Evolutionary conservation across 768 basidiomycete species (phyloP).

Genomic region (Kwoniella botswanensis): DNA sequence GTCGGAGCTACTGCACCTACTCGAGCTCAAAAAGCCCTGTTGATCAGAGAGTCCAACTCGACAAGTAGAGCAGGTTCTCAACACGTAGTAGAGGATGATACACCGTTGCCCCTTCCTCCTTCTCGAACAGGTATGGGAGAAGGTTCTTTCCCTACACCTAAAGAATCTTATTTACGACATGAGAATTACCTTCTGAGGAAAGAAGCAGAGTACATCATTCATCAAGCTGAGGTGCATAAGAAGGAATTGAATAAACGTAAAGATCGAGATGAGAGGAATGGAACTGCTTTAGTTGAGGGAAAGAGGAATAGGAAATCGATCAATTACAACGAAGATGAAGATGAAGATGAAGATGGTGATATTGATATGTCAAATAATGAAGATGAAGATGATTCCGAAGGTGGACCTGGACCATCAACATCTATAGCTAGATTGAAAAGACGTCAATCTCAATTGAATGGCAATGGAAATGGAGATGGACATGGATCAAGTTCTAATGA

Average conservation of each 20-base stretch:
- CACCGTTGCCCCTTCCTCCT: slow-evolving; percentile 15
- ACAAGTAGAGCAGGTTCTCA: slow-evolving; percentile 18
- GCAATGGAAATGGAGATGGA: slow-evolving; percentile 6
- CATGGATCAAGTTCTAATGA: too few species aligned
- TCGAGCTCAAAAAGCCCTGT: slow-evolving; percentile 13
- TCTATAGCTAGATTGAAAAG: background rate
- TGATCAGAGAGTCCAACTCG: slow-evolving; percentile 3
- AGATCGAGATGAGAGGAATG: slow-evolving; percentile 12
- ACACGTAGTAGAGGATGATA: slow-evolving; percentile 31
- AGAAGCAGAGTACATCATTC: slow-evolving; percentile 22
- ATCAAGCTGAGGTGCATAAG: slow-evolving; percentile 6
- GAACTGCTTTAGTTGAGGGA: background rate
- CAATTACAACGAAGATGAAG: slow-evolving; percentile 8
- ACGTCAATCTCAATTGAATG: background rate
- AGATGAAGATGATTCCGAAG: background rate
- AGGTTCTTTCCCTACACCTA: slow-evolving; percentile 11
- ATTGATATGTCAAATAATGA: slow-evolving; percentile 3
- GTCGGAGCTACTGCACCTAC: slow-evolving; percentile 11
- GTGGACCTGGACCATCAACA: slow-evolving; percentile 24
- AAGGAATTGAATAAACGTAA: slow-evolving; percentile 9
- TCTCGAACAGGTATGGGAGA: slow-evolving; percentile 34
- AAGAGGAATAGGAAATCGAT: slow-evolving; percentile 13
- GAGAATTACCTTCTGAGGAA: background rate
- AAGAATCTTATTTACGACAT: slow-evolving; percentile 16
- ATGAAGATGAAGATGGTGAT: slow-evolving; percentile 12